Base-by-base conservation (phyloP, 495 filamentous ascomycete species). In the Aspergillus ostianus region DNA sequence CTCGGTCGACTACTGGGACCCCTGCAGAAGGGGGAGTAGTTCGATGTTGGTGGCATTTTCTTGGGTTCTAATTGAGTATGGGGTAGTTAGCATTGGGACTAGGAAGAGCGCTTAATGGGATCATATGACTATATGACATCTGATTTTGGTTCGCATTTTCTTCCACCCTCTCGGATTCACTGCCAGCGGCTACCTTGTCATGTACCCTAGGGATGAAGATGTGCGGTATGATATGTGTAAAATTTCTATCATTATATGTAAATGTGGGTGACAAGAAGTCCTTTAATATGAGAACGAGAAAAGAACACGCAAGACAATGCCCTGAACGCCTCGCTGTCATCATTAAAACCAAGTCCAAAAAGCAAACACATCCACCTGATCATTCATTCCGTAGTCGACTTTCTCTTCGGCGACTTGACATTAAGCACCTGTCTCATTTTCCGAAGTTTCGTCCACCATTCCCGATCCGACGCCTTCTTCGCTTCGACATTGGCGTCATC, bases 361-460 rank as follows among this genome's bases (percentile, higher is more conserved):
- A 52, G n/a, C 47, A 45, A 58, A 56, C 10, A 15, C 20, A 48
- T 13, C 51, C 55, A 41, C 12, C 36, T 10, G 51, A 64, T 64
- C 54, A 61, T 36, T 64, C 54, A 61, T 36, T 63, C 49, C 4
- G 36, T 12, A n/a, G 52, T 56, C 15, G 70, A 51, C 21, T 71
- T 73, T 19, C 63, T 69, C 56, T 65, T 72, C 3, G 75, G 73
- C 2, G 72, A 70, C 49, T 77, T 81, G 7, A 80, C 67, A 47
- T 72, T 76, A 56, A 82, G 67, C 2, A 75, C 70, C 53, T 80
- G 76, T 68, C 75, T 73, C 66, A 83, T 71, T 20, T 77, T 72
- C 47, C 78, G 76, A 41, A 83, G 68, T 61, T 77, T 82, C 0
- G 78, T 70, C 80, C 80, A 82, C 74, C 80, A 77, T 64, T 82